Conservation (phyloP, 2,329 filamentous ascomycete species). For the Tricladium varicosporioides region DNA sequence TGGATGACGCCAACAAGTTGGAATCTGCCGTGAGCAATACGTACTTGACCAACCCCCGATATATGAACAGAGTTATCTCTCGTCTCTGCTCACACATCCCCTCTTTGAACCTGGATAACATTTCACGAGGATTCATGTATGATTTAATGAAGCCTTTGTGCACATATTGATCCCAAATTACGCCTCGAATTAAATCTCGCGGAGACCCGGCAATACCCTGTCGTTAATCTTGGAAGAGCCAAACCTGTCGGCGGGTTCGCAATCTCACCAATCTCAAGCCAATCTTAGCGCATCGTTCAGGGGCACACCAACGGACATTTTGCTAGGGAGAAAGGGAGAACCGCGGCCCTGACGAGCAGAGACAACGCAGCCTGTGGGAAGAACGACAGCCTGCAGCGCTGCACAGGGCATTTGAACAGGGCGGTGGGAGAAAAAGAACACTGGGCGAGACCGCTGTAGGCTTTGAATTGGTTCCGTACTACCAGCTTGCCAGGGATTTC, state of each 20-base stretch:
- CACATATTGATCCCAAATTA: not conserved
- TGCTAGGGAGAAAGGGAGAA: not conserved
- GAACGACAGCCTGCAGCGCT: too few species aligned
- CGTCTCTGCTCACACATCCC: not conserved
- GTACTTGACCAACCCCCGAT: too few species aligned
- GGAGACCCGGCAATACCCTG: not conserved
- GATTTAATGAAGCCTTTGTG: not conserved
- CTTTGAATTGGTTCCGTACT: not conserved
- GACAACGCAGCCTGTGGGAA: not conserved
- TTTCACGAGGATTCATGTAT: too few species aligned
- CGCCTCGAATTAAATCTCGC: slow-evolving; percentile 1
- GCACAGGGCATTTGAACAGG: too few species aligned
- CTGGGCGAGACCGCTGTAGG: not conserved
- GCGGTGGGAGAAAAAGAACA: not conserved
- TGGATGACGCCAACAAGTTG: not conserved
- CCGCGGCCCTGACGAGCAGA: not conserved
- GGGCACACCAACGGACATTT: not conserved
- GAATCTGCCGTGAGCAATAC: not conserved
- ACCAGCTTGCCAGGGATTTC: not conserved
- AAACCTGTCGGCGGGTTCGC: not conserved
- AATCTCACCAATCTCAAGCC: not conserved
- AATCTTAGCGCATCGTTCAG: not conserved
- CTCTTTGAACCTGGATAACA: not conserved
- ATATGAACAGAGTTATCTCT: not conserved
- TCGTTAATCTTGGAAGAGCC: not conserved